Percentiles rank a stretch among this genome's conserved stretches.
phyloP scores from a whole-genome alignment of 1,139 yeast genomes.

The Sugiyamaella xylanicola region DNA sequence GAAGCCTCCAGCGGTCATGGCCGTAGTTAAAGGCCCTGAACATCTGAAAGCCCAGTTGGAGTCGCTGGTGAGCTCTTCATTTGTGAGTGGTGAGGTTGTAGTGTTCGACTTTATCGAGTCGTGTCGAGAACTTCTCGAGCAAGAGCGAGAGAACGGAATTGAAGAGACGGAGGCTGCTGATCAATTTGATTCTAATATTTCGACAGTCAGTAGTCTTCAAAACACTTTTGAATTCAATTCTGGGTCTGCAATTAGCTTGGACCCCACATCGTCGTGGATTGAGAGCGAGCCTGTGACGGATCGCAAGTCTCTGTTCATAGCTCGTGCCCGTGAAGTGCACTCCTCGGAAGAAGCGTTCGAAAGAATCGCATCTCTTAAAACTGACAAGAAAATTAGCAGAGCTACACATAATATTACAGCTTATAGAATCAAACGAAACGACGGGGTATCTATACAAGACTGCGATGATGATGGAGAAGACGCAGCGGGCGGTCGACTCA shows the following conservation, averaged over 20 bases:
- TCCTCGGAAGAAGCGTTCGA: slow-evolving; percentile 66
- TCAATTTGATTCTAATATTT: not conserved
- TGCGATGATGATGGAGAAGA: slow-evolving; percentile 98
- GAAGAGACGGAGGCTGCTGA: slow-evolving; percentile 30
- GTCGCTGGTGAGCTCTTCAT: slow-evolving; percentile 47
- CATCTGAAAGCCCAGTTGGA: slow-evolving; percentile 49
- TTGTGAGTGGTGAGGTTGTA: slow-evolving; percentile 68
- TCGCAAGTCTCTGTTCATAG: slow-evolving; percentile 84
- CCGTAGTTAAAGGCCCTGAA: slow-evolving; percentile 38
- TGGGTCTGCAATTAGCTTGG: slow-evolving; percentile 32
- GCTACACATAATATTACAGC: slow-evolving; percentile 85
- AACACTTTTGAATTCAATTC: too few relatives aligned
- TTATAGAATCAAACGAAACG: slow-evolving; percentile 65
- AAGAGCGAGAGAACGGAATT: too few relatives aligned
- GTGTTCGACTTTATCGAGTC: slow-evolving; percentile 77
- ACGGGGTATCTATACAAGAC: slow-evolving; percentile 66
- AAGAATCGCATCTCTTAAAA: slow-evolving; percentile 54
- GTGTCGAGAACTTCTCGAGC: slow-evolving; percentile 47
- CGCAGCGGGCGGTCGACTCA: slow-evolving; percentile 89
- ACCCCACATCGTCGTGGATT: slow-evolving; percentile 69
- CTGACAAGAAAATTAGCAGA: slow-evolving; percentile 65
- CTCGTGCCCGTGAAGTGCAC: slow-evolving; percentile 62
- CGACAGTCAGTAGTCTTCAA: too few relatives aligned
- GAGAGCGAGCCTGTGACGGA: slow-evolving; percentile 77
- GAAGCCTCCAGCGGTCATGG: slow-evolving; percentile 50